Evolutionary conservation across 495 filamentous ascomycete species (phyloP).

Genomic region (Geoglossum glabrum): DNA sequence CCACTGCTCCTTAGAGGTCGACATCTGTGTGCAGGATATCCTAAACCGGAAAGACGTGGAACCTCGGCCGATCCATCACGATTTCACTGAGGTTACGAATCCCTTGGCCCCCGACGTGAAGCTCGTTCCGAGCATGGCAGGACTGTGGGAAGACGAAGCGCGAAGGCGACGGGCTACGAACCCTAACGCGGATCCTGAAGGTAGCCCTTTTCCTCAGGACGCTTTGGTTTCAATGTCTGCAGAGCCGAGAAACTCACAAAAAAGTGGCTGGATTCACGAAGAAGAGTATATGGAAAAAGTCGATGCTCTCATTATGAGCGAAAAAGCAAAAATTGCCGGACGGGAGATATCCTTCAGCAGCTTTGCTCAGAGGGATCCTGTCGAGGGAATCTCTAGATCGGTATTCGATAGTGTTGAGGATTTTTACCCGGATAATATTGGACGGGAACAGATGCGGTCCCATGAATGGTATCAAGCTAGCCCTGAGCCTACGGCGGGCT

Average conservation of each 20-base stretch:
- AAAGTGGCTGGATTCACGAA: slow-evolving; percentile 75
- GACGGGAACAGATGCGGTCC: background rate
- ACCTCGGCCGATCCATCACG: slow-evolving; percentile 60
- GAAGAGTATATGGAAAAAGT: slow-evolving; percentile 55
- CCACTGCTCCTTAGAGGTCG: slow-evolving; percentile 73
- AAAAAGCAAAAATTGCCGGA: slow-evolving; percentile 30
- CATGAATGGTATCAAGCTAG: background rate
- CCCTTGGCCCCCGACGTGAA: slow-evolving; percentile 48
- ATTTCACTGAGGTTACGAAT: slow-evolving; percentile 59
- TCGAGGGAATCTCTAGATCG: slow-evolving; percentile 46
- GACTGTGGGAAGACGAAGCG: slow-evolving; percentile 82
- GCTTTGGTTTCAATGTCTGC: slow-evolving; percentile 73
- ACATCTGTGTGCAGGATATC: slow-evolving; percentile 77
- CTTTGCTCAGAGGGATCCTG: slow-evolving; percentile 32
- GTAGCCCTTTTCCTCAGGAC: slow-evolving; percentile 58
- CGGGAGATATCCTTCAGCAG: slow-evolving; percentile 35
- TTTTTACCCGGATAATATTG: slow-evolving; percentile 49
- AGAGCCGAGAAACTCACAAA: slow-evolving; percentile 44
- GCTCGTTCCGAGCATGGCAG: slow-evolving; percentile 81
- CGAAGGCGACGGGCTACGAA: slow-evolving; percentile 51
- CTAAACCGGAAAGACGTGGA: slow-evolving; percentile 56
- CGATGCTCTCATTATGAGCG: slow-evolving; percentile 36
- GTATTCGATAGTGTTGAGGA: slow-evolving; percentile 68
- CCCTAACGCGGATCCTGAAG: slow-evolving; percentile 29
- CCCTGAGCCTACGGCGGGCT: background rate